A percentile compares a stretch with the other conserved stretches of the same genome.
phyloP scores from a whole-genome alignment of 129 eudicot genomes.

The Glebionis coronaria region DNA sequence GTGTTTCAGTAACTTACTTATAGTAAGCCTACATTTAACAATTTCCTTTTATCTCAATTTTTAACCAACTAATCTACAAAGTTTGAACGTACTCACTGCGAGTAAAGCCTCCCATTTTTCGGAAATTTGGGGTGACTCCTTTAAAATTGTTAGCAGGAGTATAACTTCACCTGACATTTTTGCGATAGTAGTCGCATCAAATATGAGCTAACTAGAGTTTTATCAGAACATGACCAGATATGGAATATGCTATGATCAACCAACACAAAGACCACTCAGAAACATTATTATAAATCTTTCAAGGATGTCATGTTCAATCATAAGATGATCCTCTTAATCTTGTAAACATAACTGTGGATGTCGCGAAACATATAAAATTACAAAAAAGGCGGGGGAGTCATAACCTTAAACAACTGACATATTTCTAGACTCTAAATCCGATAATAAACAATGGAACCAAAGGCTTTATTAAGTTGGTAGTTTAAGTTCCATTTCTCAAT shows the following conservation, averaged over 20 bases:
- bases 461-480: constrained; percentile 8
- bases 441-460: constrained; percentile 24
- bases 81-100: too few species aligned
- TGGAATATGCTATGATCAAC: background rate
- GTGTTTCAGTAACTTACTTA: too few species aligned
- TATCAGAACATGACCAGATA: background rate
- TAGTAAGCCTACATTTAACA: too few species aligned
- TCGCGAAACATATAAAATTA: background rate
- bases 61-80: too few species aligned
- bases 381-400: background rate
- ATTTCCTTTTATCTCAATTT: too few species aligned
- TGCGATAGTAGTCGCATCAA: too few species aligned
- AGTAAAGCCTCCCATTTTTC: too few species aligned
- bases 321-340: constrained; percentile 17
- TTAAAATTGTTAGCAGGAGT: too few species aligned
- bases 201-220: too few species aligned
- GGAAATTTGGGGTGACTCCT: too few species aligned
- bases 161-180: too few species aligned
- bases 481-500: constrained; percentile 17
- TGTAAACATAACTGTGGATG: constrained; percentile 15
- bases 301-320: constrained; percentile 15
- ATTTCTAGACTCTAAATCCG: constrained; percentile 14
- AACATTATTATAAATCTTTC: background rate
- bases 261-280: background rate
- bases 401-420: constrained; percentile 15